Conservation (phyloP, 805 yeast genomes). For the Candida parachauliodes region DNA sequence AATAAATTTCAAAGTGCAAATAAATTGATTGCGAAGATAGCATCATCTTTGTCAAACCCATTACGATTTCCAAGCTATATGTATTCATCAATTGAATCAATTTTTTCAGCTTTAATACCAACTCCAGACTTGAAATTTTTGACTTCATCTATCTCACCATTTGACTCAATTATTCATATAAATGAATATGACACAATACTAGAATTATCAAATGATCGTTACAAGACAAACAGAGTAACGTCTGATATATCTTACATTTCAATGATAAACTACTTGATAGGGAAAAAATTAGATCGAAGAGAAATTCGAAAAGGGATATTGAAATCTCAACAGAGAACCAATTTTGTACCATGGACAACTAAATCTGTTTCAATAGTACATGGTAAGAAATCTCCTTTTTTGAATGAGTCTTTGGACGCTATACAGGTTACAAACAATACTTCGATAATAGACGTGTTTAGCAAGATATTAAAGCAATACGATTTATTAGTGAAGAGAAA, state of each 20-base stretch:
- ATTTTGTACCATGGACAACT: slow-evolving; percentile 85
- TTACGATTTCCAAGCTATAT: slow-evolving; percentile 88
- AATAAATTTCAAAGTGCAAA: slow-evolving; percentile 64
- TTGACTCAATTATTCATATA: slow-evolving; percentile 49
- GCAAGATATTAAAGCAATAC: slow-evolving; percentile 67
- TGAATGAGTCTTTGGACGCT: slow-evolving; percentile 51
- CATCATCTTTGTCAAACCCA: slow-evolving; percentile 83
- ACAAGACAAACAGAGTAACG: slow-evolving; percentile 60
- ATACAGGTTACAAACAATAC: slow-evolving; percentile 82
- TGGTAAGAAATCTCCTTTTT: slow-evolving; percentile 68
- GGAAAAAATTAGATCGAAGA: slow-evolving; percentile 58
- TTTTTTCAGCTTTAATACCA: slow-evolving; percentile 79
- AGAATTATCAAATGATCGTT: slow-evolving; percentile 74
- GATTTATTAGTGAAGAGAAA: slow-evolving; percentile 74
- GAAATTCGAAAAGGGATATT: slow-evolving; percentile 69
- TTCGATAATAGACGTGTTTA: slow-evolving; percentile 62
- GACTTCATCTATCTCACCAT: slow-evolving; percentile 39
- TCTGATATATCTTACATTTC: slow-evolving; percentile 55
- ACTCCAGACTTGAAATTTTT: slow-evolving; percentile 65
- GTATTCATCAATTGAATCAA: slow-evolving; percentile 80
- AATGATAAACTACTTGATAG: slow-evolving; percentile 61
- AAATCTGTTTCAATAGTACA: slow-evolving; percentile 74
- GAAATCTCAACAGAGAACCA: slow-evolving; percentile 61
- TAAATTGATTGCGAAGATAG: slow-evolving; percentile 77
- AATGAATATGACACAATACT: slow-evolving; percentile 84